These are phyloP conservation scores for Emergomyces pasteurianus DNA, from an alignment of 2,329 filamentous ascomycete species.

Conservation along the genomic window DNA sequence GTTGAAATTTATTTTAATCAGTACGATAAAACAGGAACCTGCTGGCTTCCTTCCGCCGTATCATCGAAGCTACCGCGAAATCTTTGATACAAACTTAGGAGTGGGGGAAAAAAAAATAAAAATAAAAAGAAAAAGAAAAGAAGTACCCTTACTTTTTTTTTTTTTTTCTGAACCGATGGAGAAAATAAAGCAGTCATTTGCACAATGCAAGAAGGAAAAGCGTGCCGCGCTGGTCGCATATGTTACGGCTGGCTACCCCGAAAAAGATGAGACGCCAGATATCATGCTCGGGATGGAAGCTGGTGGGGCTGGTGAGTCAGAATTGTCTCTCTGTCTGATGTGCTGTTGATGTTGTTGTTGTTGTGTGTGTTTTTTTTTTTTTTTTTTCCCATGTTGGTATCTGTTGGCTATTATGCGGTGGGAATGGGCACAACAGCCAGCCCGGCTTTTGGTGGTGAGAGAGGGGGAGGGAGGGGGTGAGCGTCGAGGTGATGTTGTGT, in stretches of 20 bases:
- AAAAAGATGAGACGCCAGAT: conserved; percentile 65
- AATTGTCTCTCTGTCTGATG: not conserved
- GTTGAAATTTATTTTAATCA: too few relatives aligned
- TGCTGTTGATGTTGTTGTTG: too few relatives aligned
- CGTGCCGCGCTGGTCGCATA: conserved; percentile 85
- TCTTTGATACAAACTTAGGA: too few relatives aligned
- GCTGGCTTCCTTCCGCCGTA: too few relatives aligned
- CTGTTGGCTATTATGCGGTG: not conserved
- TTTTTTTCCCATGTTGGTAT: not conserved
- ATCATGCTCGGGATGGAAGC: conserved; percentile 83
- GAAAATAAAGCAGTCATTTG: conserved; percentile 44
- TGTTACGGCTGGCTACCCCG: conserved; percentile 88
- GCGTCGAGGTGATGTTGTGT: not conserved
- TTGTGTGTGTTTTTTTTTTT: not conserved
- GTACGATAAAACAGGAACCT: too few relatives aligned
- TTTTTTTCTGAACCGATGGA: conserved; percentile 31
- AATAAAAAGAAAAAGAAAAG: too few relatives aligned
- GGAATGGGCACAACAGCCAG: conserved; percentile 1
- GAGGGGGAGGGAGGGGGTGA: not conserved
- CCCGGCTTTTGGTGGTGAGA: not conserved
- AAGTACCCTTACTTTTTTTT: too few relatives aligned
- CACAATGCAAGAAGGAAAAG: conserved; percentile 44
- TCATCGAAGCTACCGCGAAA: too few relatives aligned
- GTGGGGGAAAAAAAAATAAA: too few relatives aligned
- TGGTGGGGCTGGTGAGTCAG: conserved; percentile 68